Percentiles rank a stretch among this genome's conserved stretches.
phyloP scores from a whole-genome alignment of 257 asterid species.

The Solanum clarkiae region DNA sequence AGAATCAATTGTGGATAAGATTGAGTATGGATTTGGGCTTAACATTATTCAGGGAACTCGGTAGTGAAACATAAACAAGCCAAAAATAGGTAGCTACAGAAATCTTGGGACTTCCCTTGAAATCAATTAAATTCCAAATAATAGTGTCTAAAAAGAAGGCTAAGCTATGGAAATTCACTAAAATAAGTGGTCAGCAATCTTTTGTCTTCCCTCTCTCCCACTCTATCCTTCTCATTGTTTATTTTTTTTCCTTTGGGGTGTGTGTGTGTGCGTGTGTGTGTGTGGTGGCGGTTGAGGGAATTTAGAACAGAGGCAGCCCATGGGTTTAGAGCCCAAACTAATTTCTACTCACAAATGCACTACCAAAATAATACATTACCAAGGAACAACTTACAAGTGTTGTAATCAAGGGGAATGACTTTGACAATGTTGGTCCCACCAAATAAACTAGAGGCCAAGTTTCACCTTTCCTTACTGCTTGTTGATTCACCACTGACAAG shows the following conservation, averaged over 20 bases:
- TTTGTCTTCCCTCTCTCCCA: background rate
- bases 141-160: background rate
- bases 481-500: constrained; percentile 43
- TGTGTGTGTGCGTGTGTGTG: too few species aligned
- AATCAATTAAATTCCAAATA: background rate
- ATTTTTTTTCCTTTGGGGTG: background rate
- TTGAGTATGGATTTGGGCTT: background rate
- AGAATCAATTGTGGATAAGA: background rate
- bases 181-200: background rate
- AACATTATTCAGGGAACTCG: background rate
- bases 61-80: background rate
- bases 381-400: constrained; percentile 45
- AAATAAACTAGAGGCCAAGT: constrained; percentile 71
- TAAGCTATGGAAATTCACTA: background rate
- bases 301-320: background rate
- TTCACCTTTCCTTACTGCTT: constrained; percentile 67
- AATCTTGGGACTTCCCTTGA: background rate
- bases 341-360: background rate
- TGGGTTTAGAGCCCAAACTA: background rate
- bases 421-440: constrained; percentile 62
- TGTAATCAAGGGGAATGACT: constrained; percentile 41
- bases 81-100: background rate
- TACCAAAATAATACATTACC: background rate
- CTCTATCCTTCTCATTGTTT: background rate
- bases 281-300: too few species aligned